Conservation (phyloP, 1,139 yeast genomes). For the Yamadazyma triangularis region DNA sequence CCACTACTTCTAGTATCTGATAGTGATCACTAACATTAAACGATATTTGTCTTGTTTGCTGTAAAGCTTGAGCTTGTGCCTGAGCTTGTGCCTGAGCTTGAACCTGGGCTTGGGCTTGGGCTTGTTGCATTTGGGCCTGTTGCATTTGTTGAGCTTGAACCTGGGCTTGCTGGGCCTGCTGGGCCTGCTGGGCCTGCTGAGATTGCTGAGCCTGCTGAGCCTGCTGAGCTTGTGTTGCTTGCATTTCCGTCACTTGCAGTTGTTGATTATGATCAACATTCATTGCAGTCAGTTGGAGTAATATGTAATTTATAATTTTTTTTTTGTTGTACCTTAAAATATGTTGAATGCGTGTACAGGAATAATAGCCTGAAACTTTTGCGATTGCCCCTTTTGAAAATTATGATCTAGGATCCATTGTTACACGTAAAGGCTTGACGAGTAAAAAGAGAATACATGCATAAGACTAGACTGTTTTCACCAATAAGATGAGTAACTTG, state of each 20-base stretch:
- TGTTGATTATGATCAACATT: no score
- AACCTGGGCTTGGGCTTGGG: neutral
- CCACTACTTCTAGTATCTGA: constrained; percentile 78
- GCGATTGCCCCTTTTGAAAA: neutral
- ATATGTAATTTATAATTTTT: no score
- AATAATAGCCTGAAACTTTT: neutral
- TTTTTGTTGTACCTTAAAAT: no score
- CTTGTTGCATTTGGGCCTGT: constrained; percentile 1
- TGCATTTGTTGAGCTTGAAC: neutral
- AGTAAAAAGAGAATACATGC: no score
- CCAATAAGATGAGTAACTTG: no score
- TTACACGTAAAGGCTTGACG: neutral
- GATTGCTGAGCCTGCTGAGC: neutral
- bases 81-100: constrained; percentile 3
- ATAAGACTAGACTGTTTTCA: no score
- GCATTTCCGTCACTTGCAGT: no score
- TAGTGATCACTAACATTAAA: constrained; percentile 88
- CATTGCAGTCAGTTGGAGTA: no score
- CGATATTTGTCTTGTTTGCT: constrained; percentile 47
- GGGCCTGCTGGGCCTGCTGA: neutral
- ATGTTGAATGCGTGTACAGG: neutral
- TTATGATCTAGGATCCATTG: neutral
- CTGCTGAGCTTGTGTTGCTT: no score
- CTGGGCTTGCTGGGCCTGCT: neutral
- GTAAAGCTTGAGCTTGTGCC: constrained; percentile 3